Conservation (phyloP, 192 early-diverging fungal genomes). For the Polychytrium aggregatum region DNA sequence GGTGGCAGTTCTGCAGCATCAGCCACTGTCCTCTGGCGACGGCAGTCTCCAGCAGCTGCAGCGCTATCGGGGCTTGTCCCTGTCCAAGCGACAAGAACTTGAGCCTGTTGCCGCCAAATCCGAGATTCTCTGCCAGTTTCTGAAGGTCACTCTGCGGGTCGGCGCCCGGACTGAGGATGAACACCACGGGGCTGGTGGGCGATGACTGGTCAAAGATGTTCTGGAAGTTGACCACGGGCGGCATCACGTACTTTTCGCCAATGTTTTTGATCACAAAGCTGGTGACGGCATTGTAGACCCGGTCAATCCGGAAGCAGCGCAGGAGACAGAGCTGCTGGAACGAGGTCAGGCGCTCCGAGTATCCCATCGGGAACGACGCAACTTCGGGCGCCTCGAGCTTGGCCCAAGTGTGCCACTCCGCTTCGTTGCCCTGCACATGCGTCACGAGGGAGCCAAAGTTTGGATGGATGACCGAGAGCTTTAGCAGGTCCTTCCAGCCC, state of each 20-base stretch:
- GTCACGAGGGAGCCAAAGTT: conserved; percentile 28
- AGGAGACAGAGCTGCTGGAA: conserved; percentile 51
- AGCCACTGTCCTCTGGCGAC: conserved; percentile 50
- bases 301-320: conserved; percentile 45
- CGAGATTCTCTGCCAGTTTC: conserved; percentile 44
- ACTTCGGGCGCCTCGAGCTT: conserved; percentile 37
- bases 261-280: conserved; percentile 50
- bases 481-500: conserved; percentile 46
- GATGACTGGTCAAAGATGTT: conserved; percentile 55
- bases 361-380: conserved; percentile 36
- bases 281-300: conserved; percentile 50
- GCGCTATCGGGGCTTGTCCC: conserved; percentile 48
- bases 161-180: conserved; percentile 49
- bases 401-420: conserved; percentile 35
- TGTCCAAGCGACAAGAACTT: conserved; percentile 54
- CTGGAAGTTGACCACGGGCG: conserved; percentile 51
- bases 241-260: conserved; percentile 58
- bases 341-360: conserved; percentile 31
- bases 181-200: conserved; percentile 47
- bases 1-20: conserved; percentile 53
- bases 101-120: conserved; percentile 45
- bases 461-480: conserved; percentile 30
- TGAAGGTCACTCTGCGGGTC: conserved; percentile 53
- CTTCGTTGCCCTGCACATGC: conserved; percentile 33
- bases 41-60: conserved; percentile 51